Evolutionary conservation across 768 basidiomycete species (phyloP).

Genomic region (Leccinum imitatum): DNA sequence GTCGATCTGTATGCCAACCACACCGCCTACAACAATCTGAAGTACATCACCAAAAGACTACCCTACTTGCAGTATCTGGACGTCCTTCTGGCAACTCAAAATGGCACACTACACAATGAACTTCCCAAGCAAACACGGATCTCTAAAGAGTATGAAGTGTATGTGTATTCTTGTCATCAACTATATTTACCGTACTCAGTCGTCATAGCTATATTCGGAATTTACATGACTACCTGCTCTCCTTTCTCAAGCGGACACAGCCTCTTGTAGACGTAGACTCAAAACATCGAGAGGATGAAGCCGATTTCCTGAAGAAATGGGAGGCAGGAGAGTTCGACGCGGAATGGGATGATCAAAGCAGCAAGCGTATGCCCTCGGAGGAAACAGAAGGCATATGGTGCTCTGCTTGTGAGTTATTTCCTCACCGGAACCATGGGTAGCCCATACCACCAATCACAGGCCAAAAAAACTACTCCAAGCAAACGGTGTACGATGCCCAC

Average conservation of each 20-base stretch:
- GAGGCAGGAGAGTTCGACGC: conserved; percentile 68
- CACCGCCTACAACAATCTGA: conserved; percentile 85
- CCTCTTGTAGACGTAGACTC: conserved; percentile 78
- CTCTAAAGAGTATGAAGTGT: conserved; percentile 81
- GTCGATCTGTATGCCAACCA: conserved; percentile 91
- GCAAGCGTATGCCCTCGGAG: conserved; percentile 40
- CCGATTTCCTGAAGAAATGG: conserved; percentile 81
- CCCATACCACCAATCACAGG: conserved; percentile 46
- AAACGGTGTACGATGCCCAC: conserved; percentile 97
- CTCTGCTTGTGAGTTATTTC: conserved; percentile 69
- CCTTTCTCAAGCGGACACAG: conserved; percentile 81
- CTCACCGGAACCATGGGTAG: not conserved
- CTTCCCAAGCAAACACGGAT: conserved; percentile 64
- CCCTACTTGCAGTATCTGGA: conserved; percentile 95
- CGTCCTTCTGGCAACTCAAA: conserved; percentile 66
- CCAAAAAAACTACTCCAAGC: conserved; percentile 93
- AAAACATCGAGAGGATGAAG: conserved; percentile 61
- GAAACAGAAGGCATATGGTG: conserved; percentile 85
- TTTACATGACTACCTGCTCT: conserved; percentile 80
- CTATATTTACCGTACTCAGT: conserved; percentile 9
- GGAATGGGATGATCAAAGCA: conserved; percentile 60
- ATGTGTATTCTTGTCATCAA: conserved; percentile 30
- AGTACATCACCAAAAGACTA: conserved; percentile 77
- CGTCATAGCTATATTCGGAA: conserved; percentile 72
- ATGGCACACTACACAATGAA: conserved; percentile 62